Percentiles rank a stretch among this genome's conserved stretches.
Evolutionary conservation across 1,284 basidiomycete genomes (phyloP).

Genomic region (Sporisorium graminicola): DNA sequence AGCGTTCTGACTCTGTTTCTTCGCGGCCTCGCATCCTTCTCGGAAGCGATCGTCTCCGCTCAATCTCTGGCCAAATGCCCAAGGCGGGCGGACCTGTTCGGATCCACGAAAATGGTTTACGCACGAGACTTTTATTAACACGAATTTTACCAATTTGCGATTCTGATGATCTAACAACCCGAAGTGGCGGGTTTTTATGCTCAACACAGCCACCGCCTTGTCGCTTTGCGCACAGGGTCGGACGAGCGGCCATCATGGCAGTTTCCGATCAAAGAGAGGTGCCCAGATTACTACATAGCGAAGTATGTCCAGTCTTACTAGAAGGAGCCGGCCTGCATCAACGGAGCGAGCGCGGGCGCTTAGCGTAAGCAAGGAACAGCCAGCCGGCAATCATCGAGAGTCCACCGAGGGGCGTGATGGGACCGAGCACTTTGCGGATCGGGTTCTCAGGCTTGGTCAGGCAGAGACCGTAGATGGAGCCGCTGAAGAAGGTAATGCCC

Average conservation of each 20-base stretch:
- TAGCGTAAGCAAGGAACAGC: constrained; percentile 60
- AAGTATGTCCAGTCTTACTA: neutral
- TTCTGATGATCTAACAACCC: constrained; percentile 3
- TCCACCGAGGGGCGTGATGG: constrained; percentile 64
- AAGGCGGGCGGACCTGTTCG: constrained; percentile 30
- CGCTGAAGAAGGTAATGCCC: constrained; percentile 67
- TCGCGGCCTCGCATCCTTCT: constrained; percentile 19
- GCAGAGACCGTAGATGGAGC: constrained; percentile 66
- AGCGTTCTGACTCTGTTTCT: constrained; percentile 5
- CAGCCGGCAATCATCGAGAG: constrained; percentile 65
- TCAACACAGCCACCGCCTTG: neutral
- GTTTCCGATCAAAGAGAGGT: neutral
- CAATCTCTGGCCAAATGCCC: constrained; percentile 3
- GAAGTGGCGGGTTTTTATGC: neutral
- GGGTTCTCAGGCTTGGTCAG: constrained; percentile 56
- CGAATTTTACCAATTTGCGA: neutral
- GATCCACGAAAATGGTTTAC: constrained; percentile 1
- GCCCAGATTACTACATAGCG: neutral
- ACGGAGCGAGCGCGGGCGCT: constrained; percentile 43
- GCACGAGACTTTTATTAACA: constrained; percentile 7
- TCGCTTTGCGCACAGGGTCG: constrained; percentile 2
- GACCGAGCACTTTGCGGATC: constrained; percentile 62
- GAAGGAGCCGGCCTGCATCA: neutral
- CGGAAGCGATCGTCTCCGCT: constrained; percentile 35
- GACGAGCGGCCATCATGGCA: neutral